A percentile compares a stretch with the other conserved stretches of the same genome.
Evolutionary conservation across 805 yeast species (phyloP).

Genomic region (Sugiyamaella marilandica): DNA sequence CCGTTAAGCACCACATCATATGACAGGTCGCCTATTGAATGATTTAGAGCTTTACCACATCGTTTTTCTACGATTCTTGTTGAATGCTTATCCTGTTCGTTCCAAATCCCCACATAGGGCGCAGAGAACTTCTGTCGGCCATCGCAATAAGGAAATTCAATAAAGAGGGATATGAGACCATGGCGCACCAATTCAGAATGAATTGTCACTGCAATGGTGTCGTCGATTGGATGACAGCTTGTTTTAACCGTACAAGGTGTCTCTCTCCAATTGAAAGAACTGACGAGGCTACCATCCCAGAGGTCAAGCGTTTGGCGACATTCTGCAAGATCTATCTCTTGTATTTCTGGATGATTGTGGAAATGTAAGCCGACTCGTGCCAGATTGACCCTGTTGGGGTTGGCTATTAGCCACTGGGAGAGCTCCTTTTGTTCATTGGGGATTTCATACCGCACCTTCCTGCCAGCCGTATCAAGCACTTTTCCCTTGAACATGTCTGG

Average conservation of each 20-base stretch:
- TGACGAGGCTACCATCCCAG: neutral
- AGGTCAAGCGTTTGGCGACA: constrained; percentile 1
- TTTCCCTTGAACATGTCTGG: constrained; percentile 4
- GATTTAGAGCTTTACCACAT: neutral
- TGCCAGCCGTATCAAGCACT: neutral
- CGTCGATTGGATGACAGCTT: neutral
- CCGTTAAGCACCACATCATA: neutral
- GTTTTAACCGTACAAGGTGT: neutral
- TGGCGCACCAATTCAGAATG: neutral
- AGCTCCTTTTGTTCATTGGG: constrained; percentile 9
- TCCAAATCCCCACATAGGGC: constrained; percentile 7
- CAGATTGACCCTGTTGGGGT: constrained; percentile 8
- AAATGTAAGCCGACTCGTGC: constrained; percentile 4
- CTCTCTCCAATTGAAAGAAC: neutral
- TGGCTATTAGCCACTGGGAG: constrained; percentile 7
- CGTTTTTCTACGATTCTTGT: neutral
- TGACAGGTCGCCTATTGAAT: neutral
- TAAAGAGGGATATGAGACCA: neutral
- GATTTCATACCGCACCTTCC: constrained; percentile 4
- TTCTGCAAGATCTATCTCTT: neutral
- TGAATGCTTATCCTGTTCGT: constrained; percentile 2
- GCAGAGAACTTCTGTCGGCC: constrained; percentile 4
- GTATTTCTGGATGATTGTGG: neutral
- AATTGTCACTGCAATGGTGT: neutral
- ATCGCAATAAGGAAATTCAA: constrained; percentile 4